phyloP scores from a whole-genome alignment of 2,329 filamentous ascomycete genomes.

The Colletotrichum nymphaeae region DNA sequence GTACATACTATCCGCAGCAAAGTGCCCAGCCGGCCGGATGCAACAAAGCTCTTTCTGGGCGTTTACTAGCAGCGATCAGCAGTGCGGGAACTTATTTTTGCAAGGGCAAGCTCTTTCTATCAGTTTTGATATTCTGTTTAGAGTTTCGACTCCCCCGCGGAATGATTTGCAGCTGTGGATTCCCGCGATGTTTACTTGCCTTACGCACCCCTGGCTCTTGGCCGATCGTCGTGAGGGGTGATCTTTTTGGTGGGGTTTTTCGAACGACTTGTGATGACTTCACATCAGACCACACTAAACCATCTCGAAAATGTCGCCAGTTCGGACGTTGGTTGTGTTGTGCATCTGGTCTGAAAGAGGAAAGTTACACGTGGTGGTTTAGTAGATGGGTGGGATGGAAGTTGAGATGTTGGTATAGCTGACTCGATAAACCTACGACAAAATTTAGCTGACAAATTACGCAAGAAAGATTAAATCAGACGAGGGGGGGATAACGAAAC shows the following conservation, averaged over 20 bases:
- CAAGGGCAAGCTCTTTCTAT: not conserved
- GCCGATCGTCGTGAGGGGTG: constrained; percentile 10
- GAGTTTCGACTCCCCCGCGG: not conserved
- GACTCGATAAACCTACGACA: not conserved
- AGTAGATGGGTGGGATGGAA: constrained; percentile 5
- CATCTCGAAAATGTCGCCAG: not conserved
- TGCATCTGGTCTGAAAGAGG: not conserved
- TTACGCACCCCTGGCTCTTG: not conserved
- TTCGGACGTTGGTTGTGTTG: not conserved
- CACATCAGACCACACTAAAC: not conserved
- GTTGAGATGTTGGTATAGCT: not conserved
- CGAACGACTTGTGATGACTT: not conserved
- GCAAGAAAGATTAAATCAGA: not conserved
- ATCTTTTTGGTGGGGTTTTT: not conserved
- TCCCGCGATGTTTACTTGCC: not conserved
- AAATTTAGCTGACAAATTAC: constrained; percentile 8
- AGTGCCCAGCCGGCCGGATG: not conserved
- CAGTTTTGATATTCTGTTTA: not conserved
- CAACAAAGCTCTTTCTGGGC: not conserved
- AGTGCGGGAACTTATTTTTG: not conserved
- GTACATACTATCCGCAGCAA: not conserved
- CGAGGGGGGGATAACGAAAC: not conserved
- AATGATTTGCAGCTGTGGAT: not conserved
- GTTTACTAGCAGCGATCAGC: not conserved
- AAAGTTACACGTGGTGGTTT: not conserved